Conservation (phyloP, 352 stramenopile genomes). For the Blastocystis sp. region DNA sequence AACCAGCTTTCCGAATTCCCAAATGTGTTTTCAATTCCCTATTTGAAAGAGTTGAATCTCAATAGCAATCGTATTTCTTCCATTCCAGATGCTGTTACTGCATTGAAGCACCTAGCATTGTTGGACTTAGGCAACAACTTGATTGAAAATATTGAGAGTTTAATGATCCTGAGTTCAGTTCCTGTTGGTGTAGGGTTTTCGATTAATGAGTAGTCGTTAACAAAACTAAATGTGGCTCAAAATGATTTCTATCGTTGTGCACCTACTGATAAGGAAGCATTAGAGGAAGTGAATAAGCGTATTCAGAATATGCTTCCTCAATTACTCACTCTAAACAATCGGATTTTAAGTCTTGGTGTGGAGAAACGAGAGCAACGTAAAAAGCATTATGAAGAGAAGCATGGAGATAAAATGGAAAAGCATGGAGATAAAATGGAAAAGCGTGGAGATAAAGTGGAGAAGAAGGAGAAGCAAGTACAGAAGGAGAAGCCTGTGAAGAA, state of each 20-base stretch:
- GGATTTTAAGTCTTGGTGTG: conserved; percentile 6
- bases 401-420: background rate
- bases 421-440: background rate
- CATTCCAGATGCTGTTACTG: conserved; percentile 34
- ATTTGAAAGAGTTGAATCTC: conserved; percentile 54
- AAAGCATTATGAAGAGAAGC: conserved; percentile 23
- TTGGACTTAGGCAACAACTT: conserved; percentile 57
- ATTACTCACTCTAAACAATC: conserved; percentile 35
- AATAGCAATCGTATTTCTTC: conserved; percentile 57
- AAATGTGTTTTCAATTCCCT: conserved; percentile 14
- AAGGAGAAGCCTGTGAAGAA: background rate
- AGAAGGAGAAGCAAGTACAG: conserved; percentile 29
- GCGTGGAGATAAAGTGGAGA: background rate
- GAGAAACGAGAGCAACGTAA: conserved; percentile 21
- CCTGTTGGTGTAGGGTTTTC: background rate
- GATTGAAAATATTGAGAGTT: conserved; percentile 37
- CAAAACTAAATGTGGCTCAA: conserved; percentile 55
- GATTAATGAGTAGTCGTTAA: background rate
- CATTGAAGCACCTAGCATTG: background rate
- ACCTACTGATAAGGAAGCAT: background rate
- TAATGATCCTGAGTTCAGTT: background rate
- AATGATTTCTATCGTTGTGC: conserved; percentile 18
- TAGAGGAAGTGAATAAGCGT: background rate
- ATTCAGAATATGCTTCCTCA: conserved; percentile 32
- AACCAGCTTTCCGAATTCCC: conserved; percentile 41